These are phyloP conservation scores for Eucalyptus coolabah DNA, from an alignment of 345 rosid species.

Conservation along the genomic window DNA sequence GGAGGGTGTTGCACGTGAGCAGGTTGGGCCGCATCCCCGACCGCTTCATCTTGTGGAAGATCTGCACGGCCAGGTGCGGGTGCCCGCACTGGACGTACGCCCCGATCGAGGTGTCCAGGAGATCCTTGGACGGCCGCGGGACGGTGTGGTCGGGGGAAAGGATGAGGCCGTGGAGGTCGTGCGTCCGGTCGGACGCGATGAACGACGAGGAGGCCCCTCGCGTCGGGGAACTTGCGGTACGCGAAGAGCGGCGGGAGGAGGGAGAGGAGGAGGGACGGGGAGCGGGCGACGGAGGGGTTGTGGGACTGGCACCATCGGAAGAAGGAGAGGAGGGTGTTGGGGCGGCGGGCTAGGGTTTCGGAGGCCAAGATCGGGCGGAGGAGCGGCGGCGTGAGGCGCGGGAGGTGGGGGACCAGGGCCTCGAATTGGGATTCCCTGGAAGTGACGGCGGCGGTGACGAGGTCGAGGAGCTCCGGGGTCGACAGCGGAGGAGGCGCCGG, in stretches of 20 bases:
- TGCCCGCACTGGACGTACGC: slow-evolving; percentile 45
- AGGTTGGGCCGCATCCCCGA: slow-evolving; percentile 40
- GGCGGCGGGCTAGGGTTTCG: slow-evolving; percentile 18
- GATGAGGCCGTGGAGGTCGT: slow-evolving; percentile 33
- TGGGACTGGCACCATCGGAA: slow-evolving; percentile 37
- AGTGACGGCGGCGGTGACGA: slow-evolving; percentile 21
- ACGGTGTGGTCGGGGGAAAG: slow-evolving; percentile 13
- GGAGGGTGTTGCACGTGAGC: slow-evolving; percentile 60
- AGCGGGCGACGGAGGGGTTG: slow-evolving; percentile 21
- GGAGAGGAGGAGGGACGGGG: slow-evolving; percentile 37
- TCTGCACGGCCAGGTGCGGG: slow-evolving; percentile 59
- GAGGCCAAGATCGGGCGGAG: slow-evolving; percentile 44
- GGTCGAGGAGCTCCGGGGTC: neutral
- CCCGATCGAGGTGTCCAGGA: slow-evolving; percentile 45
- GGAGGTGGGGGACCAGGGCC: slow-evolving; percentile 32
- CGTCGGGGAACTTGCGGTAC: slow-evolving; percentile 48
- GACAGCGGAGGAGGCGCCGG: neutral
- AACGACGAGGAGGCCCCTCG: slow-evolving; percentile 55
- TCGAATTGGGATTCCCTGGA: slow-evolving; percentile 16
- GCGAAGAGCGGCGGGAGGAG: slow-evolving; percentile 43
- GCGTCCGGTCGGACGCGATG: slow-evolving; percentile 36
- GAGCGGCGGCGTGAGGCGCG: slow-evolving; percentile 39
- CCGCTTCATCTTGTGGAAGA: slow-evolving; percentile 58
- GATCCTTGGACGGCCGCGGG: slow-evolving; percentile 21
- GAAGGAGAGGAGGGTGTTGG: slow-evolving; percentile 50